Evolutionary conservation across 129 eudicot species (phyloP).

Genomic region (Tanacetum coccineum): DNA sequence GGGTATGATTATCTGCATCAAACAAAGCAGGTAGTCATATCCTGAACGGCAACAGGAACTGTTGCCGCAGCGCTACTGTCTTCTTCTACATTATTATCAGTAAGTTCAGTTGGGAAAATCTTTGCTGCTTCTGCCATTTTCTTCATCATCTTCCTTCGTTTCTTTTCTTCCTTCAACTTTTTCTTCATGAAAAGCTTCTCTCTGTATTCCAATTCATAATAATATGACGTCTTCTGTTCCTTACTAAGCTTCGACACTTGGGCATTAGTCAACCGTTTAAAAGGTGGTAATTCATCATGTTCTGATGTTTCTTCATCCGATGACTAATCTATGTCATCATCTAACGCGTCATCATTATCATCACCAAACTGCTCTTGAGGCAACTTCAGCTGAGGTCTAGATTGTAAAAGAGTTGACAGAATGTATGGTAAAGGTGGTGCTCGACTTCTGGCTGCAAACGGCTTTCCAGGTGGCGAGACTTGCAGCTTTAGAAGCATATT

Average conservation of each 20-base stretch:
- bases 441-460: constrained; percentile 62
- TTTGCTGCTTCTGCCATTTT: constrained; percentile 64
- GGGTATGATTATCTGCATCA: constrained; percentile 95
- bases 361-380: constrained; percentile 88
- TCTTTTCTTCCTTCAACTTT: constrained; percentile 86
- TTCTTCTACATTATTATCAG: constrained; percentile 59
- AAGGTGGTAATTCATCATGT: constrained; percentile 81
- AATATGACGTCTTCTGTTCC: constrained; percentile 66
- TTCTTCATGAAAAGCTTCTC: constrained; percentile 87
- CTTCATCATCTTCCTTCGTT: constrained; percentile 74
- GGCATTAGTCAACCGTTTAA: constrained; percentile 59
- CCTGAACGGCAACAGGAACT: constrained; percentile 78
- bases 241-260: constrained; percentile 69
- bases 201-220: constrained; percentile 79
- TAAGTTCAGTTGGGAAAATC: constrained; percentile 48
- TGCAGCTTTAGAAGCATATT: constrained; percentile 81
- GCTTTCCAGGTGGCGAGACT: constrained; percentile 90
- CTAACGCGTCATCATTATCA: constrained; percentile 60
- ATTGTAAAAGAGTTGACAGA: constrained; percentile 75
- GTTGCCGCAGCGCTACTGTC: constrained; percentile 59
- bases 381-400: constrained; percentile 79
- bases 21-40: constrained; percentile 88
- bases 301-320: constrained; percentile 82
- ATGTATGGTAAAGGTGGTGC: constrained; percentile 85
- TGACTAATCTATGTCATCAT: constrained; percentile 54